Evolutionary conservation across 1,139 yeast species (phyloP).

Genomic region (Yamadazyma diospyri): DNA sequence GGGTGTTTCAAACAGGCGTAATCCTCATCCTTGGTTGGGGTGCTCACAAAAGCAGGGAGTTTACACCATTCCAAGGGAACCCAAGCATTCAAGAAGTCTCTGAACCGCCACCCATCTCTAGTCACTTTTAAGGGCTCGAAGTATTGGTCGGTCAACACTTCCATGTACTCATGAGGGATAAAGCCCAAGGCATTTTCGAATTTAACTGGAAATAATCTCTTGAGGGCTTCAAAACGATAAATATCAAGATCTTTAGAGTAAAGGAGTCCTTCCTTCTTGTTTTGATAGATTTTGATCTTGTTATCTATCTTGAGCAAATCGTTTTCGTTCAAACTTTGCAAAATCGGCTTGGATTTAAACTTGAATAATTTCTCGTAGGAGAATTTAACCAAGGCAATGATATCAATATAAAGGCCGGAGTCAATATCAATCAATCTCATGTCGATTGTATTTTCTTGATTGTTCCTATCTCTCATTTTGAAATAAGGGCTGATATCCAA

Average conservation of each 20-base stretch:
- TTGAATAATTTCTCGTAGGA: constrained; percentile 13
- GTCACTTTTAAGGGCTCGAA: constrained; percentile 14
- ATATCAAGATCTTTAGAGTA: constrained; percentile 13
- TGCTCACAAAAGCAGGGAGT: constrained; percentile 7
- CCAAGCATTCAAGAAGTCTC: constrained; percentile 13
- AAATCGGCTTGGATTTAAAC: constrained; percentile 12
- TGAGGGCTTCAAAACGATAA: constrained; percentile 11
- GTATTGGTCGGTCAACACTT: constrained; percentile 28
- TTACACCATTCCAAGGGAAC: constrained; percentile 11
- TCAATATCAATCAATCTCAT: constrained; percentile 77
- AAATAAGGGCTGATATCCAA: constrained; percentile 39
- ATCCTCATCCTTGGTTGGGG: constrained; percentile 11
- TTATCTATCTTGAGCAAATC: constrained; percentile 10
- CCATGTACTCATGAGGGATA: constrained; percentile 28
- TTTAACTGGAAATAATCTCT: constrained; percentile 13
- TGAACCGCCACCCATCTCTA: constrained; percentile 8
- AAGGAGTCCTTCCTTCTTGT: constrained; percentile 11
- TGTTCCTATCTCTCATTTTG: constrained; percentile 30
- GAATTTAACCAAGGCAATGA: constrained; percentile 44
- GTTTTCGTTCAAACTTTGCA: constrained; percentile 14
- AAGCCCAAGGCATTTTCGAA: constrained; percentile 20
- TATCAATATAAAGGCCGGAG: constrained; percentile 71
- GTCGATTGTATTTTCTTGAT: constrained; percentile 62
- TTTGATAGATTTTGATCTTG: constrained; percentile 10
- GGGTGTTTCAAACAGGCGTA: constrained; percentile 10